Base-by-base conservation (phyloP, 805 yeast genomes). In the Candida hispaniensis region DNA sequence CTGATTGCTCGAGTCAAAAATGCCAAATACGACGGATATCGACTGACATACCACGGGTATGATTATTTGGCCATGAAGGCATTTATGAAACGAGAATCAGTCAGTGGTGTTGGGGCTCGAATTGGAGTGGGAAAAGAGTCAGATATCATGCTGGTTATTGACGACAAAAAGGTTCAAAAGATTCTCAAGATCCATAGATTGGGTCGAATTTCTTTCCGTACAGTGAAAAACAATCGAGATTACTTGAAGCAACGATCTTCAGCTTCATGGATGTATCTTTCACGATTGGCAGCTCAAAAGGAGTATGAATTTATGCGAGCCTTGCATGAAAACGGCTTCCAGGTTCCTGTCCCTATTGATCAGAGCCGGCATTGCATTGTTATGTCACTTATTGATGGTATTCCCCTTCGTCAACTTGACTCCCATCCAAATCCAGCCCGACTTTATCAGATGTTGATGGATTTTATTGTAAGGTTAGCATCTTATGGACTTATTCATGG, bases 11-110 rank as follows among this genome's bases (percentile, higher is more conserved):
- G 76, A 44, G 64, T 83, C 40, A 69, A 94, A 59, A 91, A 91
- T 56, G 93, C 95, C 19, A 82, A 76, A 49, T 88, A 91, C 56
- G 98, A 91, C 54, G 99, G 99, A 8, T 91, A 81, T 60, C 67
- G 88, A 46, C 59, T 91, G 44, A 79, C 94, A 0, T 86, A 79
- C 55, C 73, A 71, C 30, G 99, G 99, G 3, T 81, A 75, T 56
- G 99, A 91, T 58, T 91, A 81, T 53, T 65, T 91, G 45, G 97
- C 97, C 0, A 64, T 91, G 44, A 83, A 78, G 55, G 69, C 93
- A 6, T 72, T 91, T 74, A 63, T 79, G 44, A 79, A 76, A 49
- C 66, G 83, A 46, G 73, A 75, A 25, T 67, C 82, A 0, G 52
- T 91, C 7, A 75, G 75, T 48, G 77, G 88, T 2, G 70, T 88